Conservation (phyloP, 2,329 filamentous ascomycete genomes). For the Penicillium verrucosum region DNA sequence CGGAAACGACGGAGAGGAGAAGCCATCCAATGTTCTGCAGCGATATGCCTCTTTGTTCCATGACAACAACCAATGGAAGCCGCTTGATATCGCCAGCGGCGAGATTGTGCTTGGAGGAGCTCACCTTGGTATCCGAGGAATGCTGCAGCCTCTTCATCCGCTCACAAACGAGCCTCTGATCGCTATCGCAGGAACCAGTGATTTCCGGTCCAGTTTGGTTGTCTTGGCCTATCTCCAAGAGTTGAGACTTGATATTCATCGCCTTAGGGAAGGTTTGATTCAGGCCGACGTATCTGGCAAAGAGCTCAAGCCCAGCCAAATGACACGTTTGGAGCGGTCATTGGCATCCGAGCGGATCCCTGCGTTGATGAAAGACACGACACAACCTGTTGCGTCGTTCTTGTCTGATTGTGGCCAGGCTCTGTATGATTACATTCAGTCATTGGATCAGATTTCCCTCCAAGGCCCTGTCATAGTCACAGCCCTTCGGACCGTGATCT, state of each 20-base stretch:
- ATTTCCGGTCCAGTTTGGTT: constrained; percentile 24
- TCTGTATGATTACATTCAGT: constrained; percentile 36
- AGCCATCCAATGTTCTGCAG: constrained; percentile 23
- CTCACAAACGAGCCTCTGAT: constrained; percentile 41
- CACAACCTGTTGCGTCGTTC: constrained; percentile 40
- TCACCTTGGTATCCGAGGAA: constrained; percentile 26
- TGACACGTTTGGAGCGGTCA: constrained; percentile 43
- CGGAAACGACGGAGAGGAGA: constrained; percentile 4
- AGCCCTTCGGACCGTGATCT: constrained; percentile 33
- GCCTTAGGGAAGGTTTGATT: constrained; percentile 33
- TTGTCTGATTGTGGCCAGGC: constrained; percentile 38
- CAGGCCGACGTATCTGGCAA: constrained; percentile 33
- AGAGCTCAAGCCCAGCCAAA: constrained; percentile 41
- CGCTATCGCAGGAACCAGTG: constrained; percentile 24
- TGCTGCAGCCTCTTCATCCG: constrained; percentile 37
- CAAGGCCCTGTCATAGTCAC: constrained; percentile 24
- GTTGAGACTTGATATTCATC: constrained; percentile 36
- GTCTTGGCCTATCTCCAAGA: constrained; percentile 37
- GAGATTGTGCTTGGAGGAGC: constrained; percentile 26
- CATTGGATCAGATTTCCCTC: constrained; percentile 27
- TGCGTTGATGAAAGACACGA: constrained; percentile 42
- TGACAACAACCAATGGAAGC: constrained; percentile 31
- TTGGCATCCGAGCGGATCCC: constrained; percentile 40
- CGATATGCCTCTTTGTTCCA: constrained; percentile 34
- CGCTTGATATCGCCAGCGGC: constrained; percentile 21